phyloP scores from a whole-genome alignment of 2,329 filamentous ascomycete genomes.

The Ascochyta viciae-villosae region DNA sequence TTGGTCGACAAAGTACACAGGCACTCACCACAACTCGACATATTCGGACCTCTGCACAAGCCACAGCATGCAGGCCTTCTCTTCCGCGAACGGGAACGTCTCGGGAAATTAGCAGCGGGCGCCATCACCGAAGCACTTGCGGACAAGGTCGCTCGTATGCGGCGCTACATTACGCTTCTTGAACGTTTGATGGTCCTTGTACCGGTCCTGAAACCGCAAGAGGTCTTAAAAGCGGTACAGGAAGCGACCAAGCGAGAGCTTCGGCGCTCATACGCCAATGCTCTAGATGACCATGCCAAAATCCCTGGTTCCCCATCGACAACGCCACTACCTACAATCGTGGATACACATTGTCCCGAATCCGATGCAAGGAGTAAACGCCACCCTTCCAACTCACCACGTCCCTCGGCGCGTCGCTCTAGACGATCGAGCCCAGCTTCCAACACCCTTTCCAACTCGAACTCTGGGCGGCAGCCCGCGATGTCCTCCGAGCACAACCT shows the following conservation, averaged over 20 bases:
- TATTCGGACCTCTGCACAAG: constrained; percentile 41
- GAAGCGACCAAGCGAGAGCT: constrained; percentile 33
- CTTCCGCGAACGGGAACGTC: constrained; percentile 38
- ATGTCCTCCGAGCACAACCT: constrained; percentile 29
- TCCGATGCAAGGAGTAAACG: constrained; percentile 16
- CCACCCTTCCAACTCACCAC: neutral
- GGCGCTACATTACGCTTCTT: constrained; percentile 37
- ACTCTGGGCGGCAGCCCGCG: neutral
- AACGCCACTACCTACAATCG: neutral
- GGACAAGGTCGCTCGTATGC: constrained; percentile 39
- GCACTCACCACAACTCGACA: constrained; percentile 31
- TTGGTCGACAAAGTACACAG: constrained; percentile 45
- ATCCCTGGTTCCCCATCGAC: neutral
- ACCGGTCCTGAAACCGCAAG: constrained; percentile 27
- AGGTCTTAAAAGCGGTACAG: constrained; percentile 28
- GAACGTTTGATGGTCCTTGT: constrained; percentile 41
- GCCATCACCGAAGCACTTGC: constrained; percentile 25
- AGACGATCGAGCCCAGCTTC: constrained; percentile 18
- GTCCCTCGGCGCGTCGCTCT: constrained; percentile 8
- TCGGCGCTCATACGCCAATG: constrained; percentile 30
- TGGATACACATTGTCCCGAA: constrained; percentile 8
- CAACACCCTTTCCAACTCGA: neutral
- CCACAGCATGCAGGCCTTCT: constrained; percentile 30
- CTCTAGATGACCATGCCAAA: constrained; percentile 14
- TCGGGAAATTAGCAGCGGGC: constrained; percentile 32